Base-by-base conservation (phyloP, 176 grass and related monocot genomes). In the Otatea glauca region DNA sequence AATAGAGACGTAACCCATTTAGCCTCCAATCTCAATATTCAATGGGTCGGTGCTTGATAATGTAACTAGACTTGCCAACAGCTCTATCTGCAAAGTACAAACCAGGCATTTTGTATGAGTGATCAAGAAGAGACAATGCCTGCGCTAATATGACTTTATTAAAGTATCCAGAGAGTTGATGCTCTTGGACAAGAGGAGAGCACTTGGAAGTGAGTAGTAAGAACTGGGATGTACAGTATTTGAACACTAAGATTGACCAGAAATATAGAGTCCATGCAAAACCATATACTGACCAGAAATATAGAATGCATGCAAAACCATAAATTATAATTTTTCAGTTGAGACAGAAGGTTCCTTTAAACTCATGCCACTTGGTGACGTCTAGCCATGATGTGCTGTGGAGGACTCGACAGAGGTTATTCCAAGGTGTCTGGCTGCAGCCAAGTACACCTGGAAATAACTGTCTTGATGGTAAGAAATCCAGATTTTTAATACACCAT, bases 341-440 rank as follows among this genome's bases (percentile, higher is more conserved):
- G 16, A 34, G 51, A 61, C 32, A 23, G 68, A 72, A 47, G 39
- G 69, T 72, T 83, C 24, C 68, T 72, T 80, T 29, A 53, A 47
- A 9, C 32, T 71, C 47, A 61, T 48, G 38, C 38, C 20, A 6
- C 9, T 16, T 69, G 37, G 35, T 12, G 18, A 42, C 37, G 8
- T 68, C 37, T 68, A 42, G 18, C 18, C 66, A 41, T 67, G 37
- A 68, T 68, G 37, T 68, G 18, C 10, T 24, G 68, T 47, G 42
- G 16, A 43, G 24, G 16, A 61, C 54, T 72, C 38, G 47, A 44
- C 51, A 47, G 14, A 44, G 39, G 20, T 58, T 56, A 58, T 58
- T n/a, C 18, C 7, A 45, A 71, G 7, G 8, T n/a, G n/a, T 44
- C 35, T 70, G 21, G 53, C 9, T 44, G 37, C 66, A 44, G 13